phyloP scores from a whole-genome alignment of 257 asterid species.

The Henckelia pumila region DNA sequence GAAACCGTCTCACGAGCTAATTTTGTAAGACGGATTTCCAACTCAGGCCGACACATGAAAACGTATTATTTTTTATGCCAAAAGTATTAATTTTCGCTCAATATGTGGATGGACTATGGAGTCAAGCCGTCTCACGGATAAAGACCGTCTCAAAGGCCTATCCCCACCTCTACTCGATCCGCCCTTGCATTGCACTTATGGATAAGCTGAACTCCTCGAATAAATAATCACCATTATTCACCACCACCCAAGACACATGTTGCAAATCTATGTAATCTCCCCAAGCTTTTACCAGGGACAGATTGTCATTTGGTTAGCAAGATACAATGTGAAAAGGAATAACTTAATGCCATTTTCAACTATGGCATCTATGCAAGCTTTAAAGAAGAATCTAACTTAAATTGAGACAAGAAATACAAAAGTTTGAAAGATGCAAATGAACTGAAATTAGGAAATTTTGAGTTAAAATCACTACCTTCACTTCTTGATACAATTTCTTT shows the following conservation, averaged over 20 bases:
- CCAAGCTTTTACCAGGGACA: slow-evolving; percentile 24
- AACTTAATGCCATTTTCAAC: slow-evolving; percentile 33
- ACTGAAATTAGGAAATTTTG: not conserved
- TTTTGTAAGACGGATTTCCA: no score
- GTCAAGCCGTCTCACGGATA: no score
- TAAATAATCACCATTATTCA: slow-evolving; percentile 24
- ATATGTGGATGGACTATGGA: no score
- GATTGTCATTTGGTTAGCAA: slow-evolving; percentile 28
- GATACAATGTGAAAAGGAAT: slow-evolving; percentile 23
- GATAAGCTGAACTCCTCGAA: slow-evolving; percentile 33
- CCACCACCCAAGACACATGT: slow-evolving; percentile 34
- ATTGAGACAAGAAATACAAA: not conserved
- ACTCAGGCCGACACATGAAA: no score
- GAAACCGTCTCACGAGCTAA: no score
- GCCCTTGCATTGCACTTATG: not conserved
- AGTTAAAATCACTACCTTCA: slow-evolving; percentile 60
- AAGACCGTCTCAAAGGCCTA: no score
- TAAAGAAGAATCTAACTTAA: not conserved
- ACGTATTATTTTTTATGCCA: no score
- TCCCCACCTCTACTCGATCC: not conserved
- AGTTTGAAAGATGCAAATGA: not conserved
- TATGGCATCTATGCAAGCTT: slow-evolving; percentile 30
- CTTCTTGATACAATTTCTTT: slow-evolving; percentile 91
- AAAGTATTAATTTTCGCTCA: no score
- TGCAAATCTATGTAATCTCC: slow-evolving; percentile 19